These are phyloP conservation scores for Kazachstania psychrophila DNA, from an alignment of 805 yeast genomes.

Conservation along the genomic window DNA sequence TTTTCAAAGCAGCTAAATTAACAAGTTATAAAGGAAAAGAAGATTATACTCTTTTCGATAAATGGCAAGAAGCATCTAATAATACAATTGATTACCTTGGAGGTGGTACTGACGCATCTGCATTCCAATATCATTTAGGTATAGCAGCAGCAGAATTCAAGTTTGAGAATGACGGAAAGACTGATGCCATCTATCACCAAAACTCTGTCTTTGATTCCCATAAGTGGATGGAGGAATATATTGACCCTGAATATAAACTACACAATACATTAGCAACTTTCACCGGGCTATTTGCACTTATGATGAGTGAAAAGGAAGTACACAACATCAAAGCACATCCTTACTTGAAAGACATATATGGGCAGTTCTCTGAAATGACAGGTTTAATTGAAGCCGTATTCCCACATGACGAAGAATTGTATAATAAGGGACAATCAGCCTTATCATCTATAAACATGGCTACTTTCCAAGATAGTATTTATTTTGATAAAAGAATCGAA, in stretches of 20 bases:
- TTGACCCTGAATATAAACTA: conserved; percentile 43
- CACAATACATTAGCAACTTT: conserved; percentile 54
- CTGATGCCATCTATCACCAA: conserved; percentile 46
- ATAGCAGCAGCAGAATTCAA: conserved; percentile 52
- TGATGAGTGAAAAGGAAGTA: conserved; percentile 50
- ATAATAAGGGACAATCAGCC: conserved; percentile 7
- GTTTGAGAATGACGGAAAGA: conserved; percentile 28
- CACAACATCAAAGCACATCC: conserved; percentile 38
- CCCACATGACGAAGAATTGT: conserved; percentile 16
- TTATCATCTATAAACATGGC: conserved; percentile 5
- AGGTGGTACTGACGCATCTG: conserved; percentile 46
- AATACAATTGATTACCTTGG: conserved; percentile 37
- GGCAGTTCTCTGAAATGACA: conserved; percentile 28
- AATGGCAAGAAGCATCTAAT: conserved; percentile 34
- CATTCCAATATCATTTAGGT: conserved; percentile 58
- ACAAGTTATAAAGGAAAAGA: conserved; percentile 36
- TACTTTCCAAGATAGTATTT: conserved; percentile 21
- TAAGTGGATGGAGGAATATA: conserved; percentile 43
- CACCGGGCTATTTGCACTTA: conserved; percentile 46
- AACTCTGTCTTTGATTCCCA: conserved; percentile 53
- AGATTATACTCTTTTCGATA: conserved; percentile 38
- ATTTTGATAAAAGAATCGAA: conserved; percentile 41
- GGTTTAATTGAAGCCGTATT: conserved; percentile 11
- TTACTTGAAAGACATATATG: conserved; percentile 38
- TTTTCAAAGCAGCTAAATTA: conserved; percentile 37